phyloP scores from a whole-genome alignment of 805 yeast genomes.

The Candida sakaeoensis region DNA sequence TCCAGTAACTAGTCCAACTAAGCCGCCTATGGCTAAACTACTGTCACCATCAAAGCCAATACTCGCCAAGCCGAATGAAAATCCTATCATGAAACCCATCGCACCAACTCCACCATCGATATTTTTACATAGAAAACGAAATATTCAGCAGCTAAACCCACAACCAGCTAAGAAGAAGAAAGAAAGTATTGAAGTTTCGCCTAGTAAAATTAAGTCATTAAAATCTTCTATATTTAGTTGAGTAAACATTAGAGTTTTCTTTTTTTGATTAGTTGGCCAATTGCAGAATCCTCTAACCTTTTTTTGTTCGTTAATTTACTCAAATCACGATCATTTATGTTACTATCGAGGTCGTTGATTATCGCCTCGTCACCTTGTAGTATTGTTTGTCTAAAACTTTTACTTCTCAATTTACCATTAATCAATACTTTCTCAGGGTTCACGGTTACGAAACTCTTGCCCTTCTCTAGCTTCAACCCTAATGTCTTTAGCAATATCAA shows the following conservation, averaged over 20 bases:
- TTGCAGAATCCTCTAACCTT: constrained; percentile 18
- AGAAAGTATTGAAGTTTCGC: constrained; percentile 6
- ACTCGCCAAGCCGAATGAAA: neutral
- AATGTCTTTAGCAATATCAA: constrained; percentile 60
- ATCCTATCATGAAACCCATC: neutral
- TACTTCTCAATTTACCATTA: constrained; percentile 69
- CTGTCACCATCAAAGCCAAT: neutral
- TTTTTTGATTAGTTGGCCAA: constrained; percentile 24
- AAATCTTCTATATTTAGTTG: constrained; percentile 29
- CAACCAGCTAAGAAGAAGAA: constrained; percentile 6
- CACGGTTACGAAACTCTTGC: constrained; percentile 55
- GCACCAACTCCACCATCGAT: constrained; percentile 7
- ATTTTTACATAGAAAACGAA: constrained; percentile 10
- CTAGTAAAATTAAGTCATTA: constrained; percentile 20
- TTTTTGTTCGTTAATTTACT: constrained; percentile 20
- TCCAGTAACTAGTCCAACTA: no score
- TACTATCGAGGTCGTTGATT: constrained; percentile 19
- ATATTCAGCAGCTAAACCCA: neutral
- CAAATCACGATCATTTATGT: constrained; percentile 11
- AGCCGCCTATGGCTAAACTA: neutral
- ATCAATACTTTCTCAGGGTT: constrained; percentile 63
- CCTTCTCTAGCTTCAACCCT: constrained; percentile 65
- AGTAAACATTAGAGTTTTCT: constrained; percentile 9
- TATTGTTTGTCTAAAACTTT: constrained; percentile 75
- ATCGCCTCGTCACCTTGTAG: constrained; percentile 47